Conservation (phyloP, 179 eudicot genomes). For the Silene noctiflora region DNA sequence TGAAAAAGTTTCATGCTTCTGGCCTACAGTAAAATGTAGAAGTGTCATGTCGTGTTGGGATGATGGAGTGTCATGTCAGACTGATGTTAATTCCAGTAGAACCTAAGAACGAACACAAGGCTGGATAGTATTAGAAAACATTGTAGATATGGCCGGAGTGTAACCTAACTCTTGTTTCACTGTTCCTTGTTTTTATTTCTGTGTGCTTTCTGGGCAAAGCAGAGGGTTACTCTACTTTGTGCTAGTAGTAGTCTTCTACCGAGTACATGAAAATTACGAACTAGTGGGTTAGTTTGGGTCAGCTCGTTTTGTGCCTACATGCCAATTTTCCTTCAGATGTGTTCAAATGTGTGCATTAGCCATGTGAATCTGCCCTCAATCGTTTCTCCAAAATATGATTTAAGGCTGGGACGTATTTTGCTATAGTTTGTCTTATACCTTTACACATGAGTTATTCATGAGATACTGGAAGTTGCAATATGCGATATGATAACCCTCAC, state of each 20-base stretch:
- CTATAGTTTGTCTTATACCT: background rate
- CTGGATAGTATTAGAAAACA: background rate
- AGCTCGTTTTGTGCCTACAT: background rate
- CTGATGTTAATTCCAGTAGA: no score
- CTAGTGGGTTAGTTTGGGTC: background rate
- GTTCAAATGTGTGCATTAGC: background rate
- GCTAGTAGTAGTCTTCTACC: conserved; percentile 1
- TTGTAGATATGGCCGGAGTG: background rate
- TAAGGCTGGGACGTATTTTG: background rate
- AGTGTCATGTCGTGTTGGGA: background rate
- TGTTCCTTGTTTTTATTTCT: background rate
- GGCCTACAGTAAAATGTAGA: background rate
- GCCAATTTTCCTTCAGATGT: background rate
- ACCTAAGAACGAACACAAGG: no score
- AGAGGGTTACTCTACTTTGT: background rate
- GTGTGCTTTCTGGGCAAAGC: background rate
- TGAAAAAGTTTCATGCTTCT: background rate
- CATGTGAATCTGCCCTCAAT: background rate
- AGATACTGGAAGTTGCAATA: background rate
- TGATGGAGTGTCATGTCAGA: background rate
- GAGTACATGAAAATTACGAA: background rate
- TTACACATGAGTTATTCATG: background rate
- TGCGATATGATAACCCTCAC: background rate
- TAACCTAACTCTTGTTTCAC: background rate
- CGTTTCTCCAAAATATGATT: background rate